These are phyloP conservation scores for Scalesia atractyloides DNA, from an alignment of 129 eudicot genomes.

Conservation along the genomic window DNA sequence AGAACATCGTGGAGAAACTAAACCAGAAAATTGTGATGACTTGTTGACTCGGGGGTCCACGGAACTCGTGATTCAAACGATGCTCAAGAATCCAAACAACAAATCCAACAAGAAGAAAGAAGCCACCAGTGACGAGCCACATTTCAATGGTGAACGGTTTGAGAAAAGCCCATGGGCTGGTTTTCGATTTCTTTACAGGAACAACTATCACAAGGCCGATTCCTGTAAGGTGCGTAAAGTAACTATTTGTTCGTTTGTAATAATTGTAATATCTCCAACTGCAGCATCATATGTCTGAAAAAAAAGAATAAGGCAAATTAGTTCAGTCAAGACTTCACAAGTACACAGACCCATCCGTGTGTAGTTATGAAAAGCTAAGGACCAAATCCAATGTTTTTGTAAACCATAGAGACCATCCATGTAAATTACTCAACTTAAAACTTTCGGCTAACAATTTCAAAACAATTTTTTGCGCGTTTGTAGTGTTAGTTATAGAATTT, in stretches of 20 bases:
- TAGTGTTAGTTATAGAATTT: too few species aligned
- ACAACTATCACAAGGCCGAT: constrained; percentile 87
- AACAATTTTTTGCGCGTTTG: neutral
- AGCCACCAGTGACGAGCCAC: constrained; percentile 93
- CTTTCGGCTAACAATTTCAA: neutral
- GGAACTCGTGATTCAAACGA: constrained; percentile 81
- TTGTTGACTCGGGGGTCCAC: constrained; percentile 92
- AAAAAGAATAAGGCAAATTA: constrained; percentile 4
- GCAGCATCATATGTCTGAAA: constrained; percentile 88
- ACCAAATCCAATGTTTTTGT: too few species aligned
- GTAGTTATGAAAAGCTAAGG: too few species aligned
- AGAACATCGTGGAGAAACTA: constrained; percentile 98
- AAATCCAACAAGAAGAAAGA: constrained; percentile 83
- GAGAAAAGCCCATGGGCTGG: constrained; percentile 93
- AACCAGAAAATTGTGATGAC: constrained; percentile 86
- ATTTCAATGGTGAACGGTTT: constrained; percentile 80
- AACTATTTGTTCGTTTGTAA: constrained; percentile 84
- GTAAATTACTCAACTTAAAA: too few species aligned
- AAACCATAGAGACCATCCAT: too few species aligned
- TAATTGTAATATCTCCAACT: constrained; percentile 89
- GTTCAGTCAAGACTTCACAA: neutral
- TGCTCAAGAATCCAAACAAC: constrained; percentile 99
- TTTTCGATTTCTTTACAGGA: constrained; percentile 57
- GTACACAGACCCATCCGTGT: too few species aligned
- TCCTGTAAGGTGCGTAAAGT: constrained; percentile 97